phyloP scores from a whole-genome alignment of 2,329 filamentous ascomycete species.

The Colletotrichum phormii region DNA sequence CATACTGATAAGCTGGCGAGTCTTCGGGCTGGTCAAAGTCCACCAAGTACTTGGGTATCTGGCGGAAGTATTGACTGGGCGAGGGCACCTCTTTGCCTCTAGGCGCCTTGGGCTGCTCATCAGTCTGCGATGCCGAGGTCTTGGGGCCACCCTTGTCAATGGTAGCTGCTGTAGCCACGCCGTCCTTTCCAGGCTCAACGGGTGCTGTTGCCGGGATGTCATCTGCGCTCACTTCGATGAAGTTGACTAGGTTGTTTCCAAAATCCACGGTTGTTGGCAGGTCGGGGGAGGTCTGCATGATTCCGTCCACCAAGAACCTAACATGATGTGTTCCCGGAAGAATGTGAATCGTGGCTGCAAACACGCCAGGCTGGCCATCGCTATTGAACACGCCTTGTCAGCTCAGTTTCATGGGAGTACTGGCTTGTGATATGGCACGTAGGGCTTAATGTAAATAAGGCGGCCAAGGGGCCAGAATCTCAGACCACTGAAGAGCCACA shows the following conservation, averaged over 20 bases:
- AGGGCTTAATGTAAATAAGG: slow-evolving; percentile 11
- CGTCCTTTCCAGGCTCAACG: slow-evolving; percentile 45
- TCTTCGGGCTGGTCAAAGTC: slow-evolving; percentile 91
- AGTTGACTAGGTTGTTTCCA: slow-evolving; percentile 98
- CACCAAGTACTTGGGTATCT: slow-evolving; percentile 85
- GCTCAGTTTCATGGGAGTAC: neutral
- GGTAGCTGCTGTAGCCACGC: slow-evolving; percentile 45
- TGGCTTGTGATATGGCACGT: slow-evolving; percentile 32
- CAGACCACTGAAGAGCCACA: slow-evolving; percentile 16
- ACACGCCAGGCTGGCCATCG: slow-evolving; percentile 69
- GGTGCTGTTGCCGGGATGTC: slow-evolving; percentile 62
- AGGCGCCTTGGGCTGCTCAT: slow-evolving; percentile 56
- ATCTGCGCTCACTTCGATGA: slow-evolving; percentile 90
- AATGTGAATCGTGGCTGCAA: slow-evolving; percentile 83
- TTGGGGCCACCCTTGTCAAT: slow-evolving; percentile 43
- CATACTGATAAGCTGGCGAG: slow-evolving; percentile 77
- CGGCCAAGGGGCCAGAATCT: neutral
- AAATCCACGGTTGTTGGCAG: slow-evolving; percentile 97
- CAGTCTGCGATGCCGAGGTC: slow-evolving; percentile 49
- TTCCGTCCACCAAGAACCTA: slow-evolving; percentile 93
- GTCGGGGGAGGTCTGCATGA: slow-evolving; percentile 89
- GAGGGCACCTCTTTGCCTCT: slow-evolving; percentile 68
- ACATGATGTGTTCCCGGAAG: slow-evolving; percentile 96
- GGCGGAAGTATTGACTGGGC: slow-evolving; percentile 72
- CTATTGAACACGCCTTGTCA: slow-evolving; percentile 46